phyloP scores from a whole-genome alignment of 306 rosid species.

The Dryas drummondii region DNA sequence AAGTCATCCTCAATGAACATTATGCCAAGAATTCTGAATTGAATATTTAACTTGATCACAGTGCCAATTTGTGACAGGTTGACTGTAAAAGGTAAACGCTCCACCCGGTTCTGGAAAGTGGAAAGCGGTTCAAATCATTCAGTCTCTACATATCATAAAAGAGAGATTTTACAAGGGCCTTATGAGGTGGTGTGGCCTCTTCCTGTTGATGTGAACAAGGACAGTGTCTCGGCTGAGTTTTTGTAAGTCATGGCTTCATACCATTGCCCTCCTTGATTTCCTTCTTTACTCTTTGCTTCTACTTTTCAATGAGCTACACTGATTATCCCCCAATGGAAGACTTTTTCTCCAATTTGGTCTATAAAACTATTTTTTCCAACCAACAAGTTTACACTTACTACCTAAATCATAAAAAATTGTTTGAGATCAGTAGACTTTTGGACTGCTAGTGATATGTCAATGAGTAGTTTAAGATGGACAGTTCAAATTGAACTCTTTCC shows the following conservation, averaged over 20 bases:
- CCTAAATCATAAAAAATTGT: too few species aligned
- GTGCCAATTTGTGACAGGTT: slow-evolving; percentile 43
- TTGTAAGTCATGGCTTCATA: slow-evolving; percentile 43
- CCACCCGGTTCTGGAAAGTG: slow-evolving; percentile 32
- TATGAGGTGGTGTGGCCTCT: slow-evolving; percentile 69
- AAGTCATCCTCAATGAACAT: background rate
- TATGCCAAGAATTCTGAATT: background rate
- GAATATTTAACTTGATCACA: background rate
- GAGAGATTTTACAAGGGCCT: slow-evolving; percentile 71
- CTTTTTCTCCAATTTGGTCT: background rate
- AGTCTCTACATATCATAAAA: slow-evolving; percentile 54
- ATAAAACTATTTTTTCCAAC: background rate
- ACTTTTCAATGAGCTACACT: slow-evolving; percentile 6
- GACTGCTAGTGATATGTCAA: background rate
- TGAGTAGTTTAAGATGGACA: background rate
- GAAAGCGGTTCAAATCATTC: slow-evolving; percentile 38
- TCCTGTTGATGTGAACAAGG: slow-evolving; percentile 65
- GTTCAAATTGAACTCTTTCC: background rate
- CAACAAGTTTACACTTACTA: background rate
- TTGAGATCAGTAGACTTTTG: background rate
- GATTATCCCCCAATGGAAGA: background rate
- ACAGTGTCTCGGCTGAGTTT: slow-evolving; percentile 66
- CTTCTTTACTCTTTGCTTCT: slow-evolving; percentile 4
- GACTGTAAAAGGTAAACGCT: slow-evolving; percentile 54
- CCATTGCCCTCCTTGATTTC: background rate